Conservation (phyloP, 768 basidiomycete genomes). For the Phlegmacium glaucopus region DNA sequence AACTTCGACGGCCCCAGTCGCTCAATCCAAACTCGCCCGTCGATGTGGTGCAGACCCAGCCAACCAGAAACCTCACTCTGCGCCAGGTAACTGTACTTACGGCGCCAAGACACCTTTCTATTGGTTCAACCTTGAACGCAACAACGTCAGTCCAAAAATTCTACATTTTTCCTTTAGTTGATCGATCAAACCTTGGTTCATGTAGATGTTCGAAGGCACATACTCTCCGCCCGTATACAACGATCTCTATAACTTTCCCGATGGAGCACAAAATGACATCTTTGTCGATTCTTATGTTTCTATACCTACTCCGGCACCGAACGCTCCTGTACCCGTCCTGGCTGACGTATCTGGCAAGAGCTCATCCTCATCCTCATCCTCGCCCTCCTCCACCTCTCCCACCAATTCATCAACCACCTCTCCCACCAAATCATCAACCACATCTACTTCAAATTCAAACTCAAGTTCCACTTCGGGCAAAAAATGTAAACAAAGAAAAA, state of each 20-base stretch:
- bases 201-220: slow-evolving; percentile 62
- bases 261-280: slow-evolving; percentile 74
- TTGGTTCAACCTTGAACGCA: slow-evolving; percentile 61
- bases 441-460: neutral
- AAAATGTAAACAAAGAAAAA: neutral
- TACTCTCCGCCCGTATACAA: slow-evolving; percentile 66
- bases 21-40: slow-evolving; percentile 54
- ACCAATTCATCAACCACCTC: neutral
- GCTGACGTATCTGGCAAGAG: slow-evolving; percentile 14
- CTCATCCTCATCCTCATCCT: neutral
- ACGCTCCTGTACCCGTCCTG: slow-evolving; percentile 32
- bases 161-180: neutral
- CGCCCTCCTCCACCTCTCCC: neutral
- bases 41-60: slow-evolving; percentile 61
- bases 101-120: slow-evolving; percentile 71
- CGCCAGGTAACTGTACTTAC: slow-evolving; percentile 65
- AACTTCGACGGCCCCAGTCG: slow-evolving; percentile 48
- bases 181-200: neutral
- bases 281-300: slow-evolving; percentile 54
- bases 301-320: slow-evolving; percentile 43
- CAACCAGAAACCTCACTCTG: slow-evolving; percentile 36
- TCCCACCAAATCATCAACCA: neutral
- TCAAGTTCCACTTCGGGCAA: neutral
- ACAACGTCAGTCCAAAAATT: slow-evolving; percentile 49
- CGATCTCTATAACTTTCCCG: slow-evolving; percentile 64